Base-by-base conservation (phyloP, 1,139 yeast genomes). In the Yamadazyma atmosphaerica region DNA sequence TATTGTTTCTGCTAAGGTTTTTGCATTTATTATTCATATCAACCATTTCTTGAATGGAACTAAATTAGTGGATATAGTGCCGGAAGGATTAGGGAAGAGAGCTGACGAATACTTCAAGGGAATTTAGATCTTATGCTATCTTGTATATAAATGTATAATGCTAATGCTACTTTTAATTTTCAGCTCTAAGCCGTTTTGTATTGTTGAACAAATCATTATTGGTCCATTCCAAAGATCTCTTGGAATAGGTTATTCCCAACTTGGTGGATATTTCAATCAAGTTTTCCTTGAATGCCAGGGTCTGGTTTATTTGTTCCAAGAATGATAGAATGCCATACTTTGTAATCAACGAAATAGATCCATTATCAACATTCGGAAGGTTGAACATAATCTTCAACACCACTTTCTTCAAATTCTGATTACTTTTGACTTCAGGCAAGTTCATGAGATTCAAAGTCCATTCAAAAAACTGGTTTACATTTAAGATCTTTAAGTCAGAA, bases 161-260 rank as follows among this genome's bases (percentile, higher is more conserved):
- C n/a, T n/a, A n/a, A n/a, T n/a, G n/a, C n/a, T n/a, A n/a, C n/a
- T n/a, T n/a, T n/a, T n/a, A n/a, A n/a, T n/a, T n/a, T n/a, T n/a
- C n/a, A n/a, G n/a, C n/a, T n/a, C n/a, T n/a, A n/a, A n/a, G n/a
- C n/a, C n/a, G n/a, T n/a, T n/a, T n/a, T n/a, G n/a, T n/a, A n/a
- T n/a, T n/a, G n/a, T n/a, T n/a, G n/a, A n/a, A n/a, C 11, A 72
- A 47, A 50, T 83, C 87, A 19, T 63, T 74, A 36, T 63, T 63
- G 4, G 80, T 64, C 92, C 92, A 85, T 3, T 79, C 81, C 29
- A 65, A 51, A 3, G 79, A 57, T 56, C 92, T 73, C 52, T 83
- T 82, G 39, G 70, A 50, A 0, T 61, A 60, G 4, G 70, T 64
- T 13, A 74, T 50, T 0, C 69, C 69, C 37, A 74, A 67, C 42